phyloP scores from a whole-genome alignment of 805 yeast species.

The Ogataea thermomethanolica region DNA sequence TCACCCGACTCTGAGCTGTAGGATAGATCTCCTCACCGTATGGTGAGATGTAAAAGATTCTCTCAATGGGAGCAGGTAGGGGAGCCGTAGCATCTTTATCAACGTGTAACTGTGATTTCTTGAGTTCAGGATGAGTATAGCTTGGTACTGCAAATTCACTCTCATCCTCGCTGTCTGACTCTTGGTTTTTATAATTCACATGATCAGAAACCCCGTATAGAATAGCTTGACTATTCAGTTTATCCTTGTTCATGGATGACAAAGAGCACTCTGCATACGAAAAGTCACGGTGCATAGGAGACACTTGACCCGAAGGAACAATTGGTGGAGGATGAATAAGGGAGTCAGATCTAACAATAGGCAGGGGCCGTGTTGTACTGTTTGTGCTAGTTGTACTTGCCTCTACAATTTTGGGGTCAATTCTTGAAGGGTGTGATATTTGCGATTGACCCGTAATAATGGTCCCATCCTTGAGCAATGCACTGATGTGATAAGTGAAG shows the following conservation, averaged over 20 bases:
- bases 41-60: conserved; percentile 79
- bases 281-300: conserved; percentile 9
- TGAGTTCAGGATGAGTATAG: conserved; percentile 75
- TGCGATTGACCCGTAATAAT: conserved; percentile 88
- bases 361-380: neutral
- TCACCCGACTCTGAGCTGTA: conserved; percentile 59
- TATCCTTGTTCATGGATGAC: neutral
- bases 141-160: conserved; percentile 60
- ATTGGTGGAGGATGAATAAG: conserved; percentile 23
- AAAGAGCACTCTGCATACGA: neutral
- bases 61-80: conserved; percentile 66
- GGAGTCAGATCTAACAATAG: conserved; percentile 18
- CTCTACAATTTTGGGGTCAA: neutral
- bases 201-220: conserved; percentile 16
- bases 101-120: conserved; percentile 71
- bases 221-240: conserved; percentile 19
- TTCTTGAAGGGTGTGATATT: conserved; percentile 75
- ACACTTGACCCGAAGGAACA: conserved; percentile 13
- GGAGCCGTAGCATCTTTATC: conserved; percentile 57
- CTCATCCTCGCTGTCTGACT: conserved; percentile 19
- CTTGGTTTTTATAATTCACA: neutral
- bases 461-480: conserved; percentile 62
- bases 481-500: conserved; percentile 83
- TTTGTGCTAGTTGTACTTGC: no score
- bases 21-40: conserved; percentile 87